Percentiles rank a stretch among this genome's conserved stretches.
Evolutionary conservation across 371 early-diverging fungal genomes (phyloP).

Genomic region (Paramicrosporidium saccamoebae): DNA sequence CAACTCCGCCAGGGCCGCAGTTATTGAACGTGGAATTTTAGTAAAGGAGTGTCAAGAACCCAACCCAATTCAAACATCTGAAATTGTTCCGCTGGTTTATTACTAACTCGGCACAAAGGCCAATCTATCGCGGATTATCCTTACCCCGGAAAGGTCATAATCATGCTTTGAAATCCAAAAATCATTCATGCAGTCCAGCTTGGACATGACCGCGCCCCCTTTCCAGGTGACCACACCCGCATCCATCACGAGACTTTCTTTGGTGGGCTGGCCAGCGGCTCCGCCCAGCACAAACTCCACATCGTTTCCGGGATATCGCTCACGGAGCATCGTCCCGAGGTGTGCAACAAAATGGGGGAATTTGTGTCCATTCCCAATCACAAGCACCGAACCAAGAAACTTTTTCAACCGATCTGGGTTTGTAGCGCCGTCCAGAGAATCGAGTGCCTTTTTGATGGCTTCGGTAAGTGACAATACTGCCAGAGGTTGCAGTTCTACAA

Average conservation of each 20-base stretch:
- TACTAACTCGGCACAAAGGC: too few species aligned
- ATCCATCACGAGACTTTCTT: slow-evolving; percentile 38
- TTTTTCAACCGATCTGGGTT: not conserved
- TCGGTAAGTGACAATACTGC: not conserved
- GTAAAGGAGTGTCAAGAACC: too few species aligned
- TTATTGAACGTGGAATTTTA: too few species aligned
- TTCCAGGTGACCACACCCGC: slow-evolving; percentile 61
- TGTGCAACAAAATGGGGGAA: not conserved
- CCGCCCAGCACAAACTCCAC: not conserved
- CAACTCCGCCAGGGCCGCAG: too few species aligned
- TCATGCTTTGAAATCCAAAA: slow-evolving; percentile 36
- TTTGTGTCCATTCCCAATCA: not conserved
- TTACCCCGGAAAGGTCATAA: too few species aligned
- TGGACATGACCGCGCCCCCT: slow-evolving; percentile 40
- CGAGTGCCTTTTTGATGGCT: slow-evolving; percentile 2
- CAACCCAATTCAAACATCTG: too few species aligned
- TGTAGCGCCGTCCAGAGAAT: not conserved
- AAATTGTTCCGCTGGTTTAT: too few species aligned
- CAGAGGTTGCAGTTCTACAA: not conserved
- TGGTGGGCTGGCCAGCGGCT: slow-evolving; percentile 9
- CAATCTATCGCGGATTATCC: too few species aligned
- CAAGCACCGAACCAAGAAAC: not conserved
- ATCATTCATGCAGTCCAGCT: slow-evolving; percentile 35
- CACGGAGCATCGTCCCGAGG: not conserved
- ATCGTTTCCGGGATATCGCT: slow-evolving; percentile 3